Conservation (phyloP, 2,329 filamentous ascomycete genomes). For the Monascus ruber region DNA sequence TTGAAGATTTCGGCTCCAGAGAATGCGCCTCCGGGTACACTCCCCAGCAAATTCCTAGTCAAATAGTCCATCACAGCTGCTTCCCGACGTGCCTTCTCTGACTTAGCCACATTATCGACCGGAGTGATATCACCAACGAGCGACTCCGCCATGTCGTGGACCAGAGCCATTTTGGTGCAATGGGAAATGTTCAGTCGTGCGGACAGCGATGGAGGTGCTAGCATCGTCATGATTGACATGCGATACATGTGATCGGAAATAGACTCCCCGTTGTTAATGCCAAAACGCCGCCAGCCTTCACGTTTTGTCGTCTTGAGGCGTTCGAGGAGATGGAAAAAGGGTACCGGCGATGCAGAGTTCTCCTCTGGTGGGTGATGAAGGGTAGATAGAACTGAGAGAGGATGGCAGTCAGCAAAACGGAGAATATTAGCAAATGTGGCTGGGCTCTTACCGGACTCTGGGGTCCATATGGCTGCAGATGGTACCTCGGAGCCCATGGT, state of each 20-base stretch:
- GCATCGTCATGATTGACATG: conserved; percentile 93
- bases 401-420: no score
- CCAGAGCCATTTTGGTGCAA: conserved; percentile 89
- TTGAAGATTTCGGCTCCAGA: conserved; percentile 60
- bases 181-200: conserved; percentile 62
- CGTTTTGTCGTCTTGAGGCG: conserved; percentile 92
- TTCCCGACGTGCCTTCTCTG: conserved; percentile 82
- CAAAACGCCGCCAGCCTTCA: conserved; percentile 89
- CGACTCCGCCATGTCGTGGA: conserved; percentile 96
- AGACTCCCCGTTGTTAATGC: conserved; percentile 65
- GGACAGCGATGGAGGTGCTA: conserved; percentile 66
- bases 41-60: conserved; percentile 58
- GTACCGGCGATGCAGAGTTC: conserved; percentile 60
- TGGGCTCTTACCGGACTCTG: conserved; percentile 21
- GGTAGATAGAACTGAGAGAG: conserved; percentile 47
- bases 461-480: conserved; percentile 19
- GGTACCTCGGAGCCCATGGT: conserved; percentile 20
- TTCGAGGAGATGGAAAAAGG: conserved; percentile 91
- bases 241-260: conserved; percentile 99
- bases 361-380: conserved; percentile 51
- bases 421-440: not conserved
- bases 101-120: conserved; percentile 71
- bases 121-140: conserved; percentile 96
- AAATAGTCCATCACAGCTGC: conserved; percentile 87
- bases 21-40: conserved; percentile 55